Evolutionary conservation across 225 moss, liverwort and hornwort species (phyloP), one percentile per base, ranked within the genome.

Genomic region (Marchantia paleacea): DNA sequence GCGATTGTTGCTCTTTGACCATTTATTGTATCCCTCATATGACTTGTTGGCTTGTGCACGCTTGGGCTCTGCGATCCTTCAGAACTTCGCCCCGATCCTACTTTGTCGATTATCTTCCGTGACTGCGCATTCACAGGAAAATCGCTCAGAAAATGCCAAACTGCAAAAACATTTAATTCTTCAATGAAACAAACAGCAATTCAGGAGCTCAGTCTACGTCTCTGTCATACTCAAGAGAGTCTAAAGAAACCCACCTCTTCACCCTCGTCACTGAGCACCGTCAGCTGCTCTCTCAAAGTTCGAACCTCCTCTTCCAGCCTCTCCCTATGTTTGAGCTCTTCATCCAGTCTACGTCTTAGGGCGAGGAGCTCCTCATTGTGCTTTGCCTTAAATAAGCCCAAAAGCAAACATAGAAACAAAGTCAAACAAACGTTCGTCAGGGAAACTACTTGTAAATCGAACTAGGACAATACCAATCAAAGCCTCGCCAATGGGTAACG

Each of bases 1-100:
- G 95, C 99, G 80, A 95, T 95, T 48, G 99, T 99, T 80, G 95
- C 99, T 83, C 95, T 91, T 83, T 99, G 95, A 70, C 99, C 99
- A 81, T 94, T 99, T 65, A 95, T 94, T 14, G 99, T 99, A 80
- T 99, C 99, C 79, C 91, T 92, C 94, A 92, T 89, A 60, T 92
- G 90, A 80, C 85, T 94, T 6, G 87, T 86, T 13, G 89, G 88
- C 51, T 85, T 88, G 72, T 92, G 85, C 64, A 90, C 76, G 83
- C 91, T 89, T 60, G 95, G 95, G 81, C 94, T 95, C 82, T 92
- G 95, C 77, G 91, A 94, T 84, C 94, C 99, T 47, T 82, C 84
- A n/a, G 89, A 91, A 81, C 89, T 91, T 89, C 90, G 85, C 65
- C 88, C 94, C 68, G 95, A 91, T 69, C 89, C 89, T 81, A 91